Evolutionary conservation across 2,329 filamentous ascomycete species (phyloP).

Genomic region (Pseudohalonectria lignicola): DNA sequence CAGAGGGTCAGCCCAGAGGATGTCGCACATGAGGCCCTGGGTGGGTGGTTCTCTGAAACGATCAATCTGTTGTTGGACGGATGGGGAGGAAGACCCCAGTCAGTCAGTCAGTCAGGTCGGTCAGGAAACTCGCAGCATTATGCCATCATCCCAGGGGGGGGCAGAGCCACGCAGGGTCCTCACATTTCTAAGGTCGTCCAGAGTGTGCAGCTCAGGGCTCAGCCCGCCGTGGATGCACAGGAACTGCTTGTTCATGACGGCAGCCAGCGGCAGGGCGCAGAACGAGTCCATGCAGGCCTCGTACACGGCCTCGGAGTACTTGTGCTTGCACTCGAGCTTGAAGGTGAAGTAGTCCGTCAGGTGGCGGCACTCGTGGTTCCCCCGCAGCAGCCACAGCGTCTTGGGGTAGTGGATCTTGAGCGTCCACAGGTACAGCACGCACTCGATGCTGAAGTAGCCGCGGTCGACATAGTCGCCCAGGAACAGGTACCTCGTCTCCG

Average conservation of each 20-base stretch:
- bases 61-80: constrained; percentile 57
- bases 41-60: constrained; percentile 96
- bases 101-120: too few relatives aligned
- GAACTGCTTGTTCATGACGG: constrained; percentile 99
- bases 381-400: constrained; percentile 90
- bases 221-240: constrained; percentile 95
- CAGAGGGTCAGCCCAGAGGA: constrained; percentile 94
- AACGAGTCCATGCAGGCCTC: constrained; percentile 99
- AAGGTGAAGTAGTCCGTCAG: constrained; percentile 99
- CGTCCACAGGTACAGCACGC: constrained; percentile 93
- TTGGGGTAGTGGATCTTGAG: constrained; percentile 99
- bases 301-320: constrained; percentile 93
- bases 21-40: constrained; percentile 97
- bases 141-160: too few relatives aligned
- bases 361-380: constrained; percentile 97
- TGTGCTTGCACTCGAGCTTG: constrained; percentile 99
- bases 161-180: too few relatives aligned
- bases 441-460: constrained; percentile 99
- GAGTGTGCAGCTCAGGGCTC: constrained; percentile 88
- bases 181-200: constrained; percentile 87
- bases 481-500: constrained; percentile 94
- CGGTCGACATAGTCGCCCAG: constrained; percentile 96
- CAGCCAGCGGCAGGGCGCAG: constrained; percentile 83
- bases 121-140: too few relatives aligned
- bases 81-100: not conserved